These are phyloP conservation scores for Pythium periplocum DNA, from an alignment of 352 stramenopile species.

Conservation along the genomic window DNA sequence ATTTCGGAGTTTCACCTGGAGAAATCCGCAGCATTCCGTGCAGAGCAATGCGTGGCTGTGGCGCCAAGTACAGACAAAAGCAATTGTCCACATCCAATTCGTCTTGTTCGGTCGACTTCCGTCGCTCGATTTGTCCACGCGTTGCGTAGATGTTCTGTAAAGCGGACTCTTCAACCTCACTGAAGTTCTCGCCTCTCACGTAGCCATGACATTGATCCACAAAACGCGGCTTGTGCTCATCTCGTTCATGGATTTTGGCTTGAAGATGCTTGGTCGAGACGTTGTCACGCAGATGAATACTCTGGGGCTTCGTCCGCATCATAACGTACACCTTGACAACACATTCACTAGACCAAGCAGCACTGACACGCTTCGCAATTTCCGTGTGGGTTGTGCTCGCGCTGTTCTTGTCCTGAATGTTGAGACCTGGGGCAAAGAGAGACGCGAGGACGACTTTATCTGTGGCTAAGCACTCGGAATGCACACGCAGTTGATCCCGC, in stretches of 20 bases:
- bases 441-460: constrained; percentile 38
- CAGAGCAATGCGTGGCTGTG: constrained; percentile 35
- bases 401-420: constrained; percentile 13
- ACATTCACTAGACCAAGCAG: constrained; percentile 40
- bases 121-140: constrained; percentile 24
- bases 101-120: neutral
- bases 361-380: constrained; percentile 19
- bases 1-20: constrained; percentile 11
- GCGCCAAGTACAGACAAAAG: constrained; percentile 43
- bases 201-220: constrained; percentile 62
- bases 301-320: constrained; percentile 21
- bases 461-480: constrained; percentile 32
- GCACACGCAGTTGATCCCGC: constrained; percentile 26
- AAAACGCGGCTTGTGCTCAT: constrained; percentile 35
- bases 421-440: constrained; percentile 22
- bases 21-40: constrained; percentile 28
- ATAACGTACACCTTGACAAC: constrained; percentile 49
- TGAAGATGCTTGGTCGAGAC: constrained; percentile 36
- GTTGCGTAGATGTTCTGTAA: constrained; percentile 3
- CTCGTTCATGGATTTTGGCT: constrained; percentile 23
- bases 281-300: constrained; percentile 33
- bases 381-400: constrained; percentile 1
- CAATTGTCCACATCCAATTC: constrained; percentile 31
- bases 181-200: constrained; percentile 25
- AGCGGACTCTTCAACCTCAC: constrained; percentile 15